A percentile compares a stretch with the other conserved stretches of the same genome.
These are phyloP conservation scores for Pleurostoma richardsiae DNA, from an alignment of 2,329 filamentous ascomycete genomes.

Conservation along the genomic window DNA sequence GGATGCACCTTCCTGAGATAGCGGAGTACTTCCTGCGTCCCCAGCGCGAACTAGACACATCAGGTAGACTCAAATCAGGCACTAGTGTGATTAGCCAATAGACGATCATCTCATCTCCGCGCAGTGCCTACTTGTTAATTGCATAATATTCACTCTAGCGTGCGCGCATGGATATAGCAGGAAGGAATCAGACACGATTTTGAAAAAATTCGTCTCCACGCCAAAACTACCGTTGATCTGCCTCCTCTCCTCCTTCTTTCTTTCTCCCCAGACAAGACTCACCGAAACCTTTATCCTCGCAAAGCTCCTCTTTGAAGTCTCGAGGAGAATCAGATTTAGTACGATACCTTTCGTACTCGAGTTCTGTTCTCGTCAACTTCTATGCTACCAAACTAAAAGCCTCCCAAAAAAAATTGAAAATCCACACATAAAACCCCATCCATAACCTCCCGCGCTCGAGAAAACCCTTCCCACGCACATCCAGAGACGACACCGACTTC, in stretches of 20 bases:
- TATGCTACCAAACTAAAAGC: slow-evolving; percentile 44
- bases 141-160: background rate
- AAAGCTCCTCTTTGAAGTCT: slow-evolving; percentile 30
- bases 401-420: slow-evolving; percentile 59
- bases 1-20: no score
- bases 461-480: slow-evolving; percentile 6
- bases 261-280: slow-evolving; percentile 35
- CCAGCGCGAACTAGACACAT: no score
- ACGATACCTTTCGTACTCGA: slow-evolving; percentile 46
- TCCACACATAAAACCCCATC: slow-evolving; percentile 37
- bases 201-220: slow-evolving; percentile 11
- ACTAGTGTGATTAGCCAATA: no score
- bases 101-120: no score
- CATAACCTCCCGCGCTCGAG: slow-evolving; percentile 11
- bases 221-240: slow-evolving; percentile 5
- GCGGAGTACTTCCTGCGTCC: no score
- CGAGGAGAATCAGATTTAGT: slow-evolving; percentile 45
- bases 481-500: slow-evolving; percentile 9
- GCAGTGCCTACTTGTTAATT: background rate
- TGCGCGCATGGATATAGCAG: background rate
- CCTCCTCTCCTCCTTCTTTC: slow-evolving; percentile 28
- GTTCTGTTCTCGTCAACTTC: slow-evolving; percentile 55
- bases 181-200: slow-evolving; percentile 7
- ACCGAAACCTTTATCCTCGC: slow-evolving; percentile 42
- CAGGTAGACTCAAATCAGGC: no score